phyloP scores from a whole-genome alignment of 2,329 filamentous ascomycete genomes.

The Colletotrichum sp. region DNA sequence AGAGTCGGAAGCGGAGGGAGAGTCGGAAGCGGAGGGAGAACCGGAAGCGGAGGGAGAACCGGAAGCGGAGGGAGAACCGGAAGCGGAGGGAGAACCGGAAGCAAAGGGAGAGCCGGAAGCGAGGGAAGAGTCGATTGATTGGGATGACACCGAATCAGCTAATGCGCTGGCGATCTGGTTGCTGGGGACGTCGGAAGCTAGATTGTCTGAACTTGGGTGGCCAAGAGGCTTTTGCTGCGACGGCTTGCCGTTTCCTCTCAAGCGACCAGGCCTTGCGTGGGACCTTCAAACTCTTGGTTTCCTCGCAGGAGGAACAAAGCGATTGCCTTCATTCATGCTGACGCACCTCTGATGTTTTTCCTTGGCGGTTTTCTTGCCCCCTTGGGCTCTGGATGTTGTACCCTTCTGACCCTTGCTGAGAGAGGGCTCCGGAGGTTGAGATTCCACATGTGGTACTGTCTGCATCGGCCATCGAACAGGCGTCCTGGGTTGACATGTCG shows the following conservation, averaged over 20 bases:
- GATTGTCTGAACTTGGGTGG: background rate
- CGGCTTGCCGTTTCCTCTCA: background rate
- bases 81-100: background rate
- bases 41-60: too few species aligned
- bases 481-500: background rate
- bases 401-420: background rate
- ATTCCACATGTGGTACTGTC: background rate
- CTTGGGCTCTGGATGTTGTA: background rate
- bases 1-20: background rate
- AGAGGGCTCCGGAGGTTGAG: background rate
- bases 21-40: too few species aligned
- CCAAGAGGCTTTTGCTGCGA: background rate
- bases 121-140: too few species aligned
- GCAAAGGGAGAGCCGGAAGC: too few species aligned
- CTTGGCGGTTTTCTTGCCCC: background rate
- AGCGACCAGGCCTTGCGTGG: background rate
- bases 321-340: background rate
- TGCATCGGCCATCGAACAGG: background rate
- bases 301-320: background rate
- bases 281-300: background rate
- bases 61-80: too few species aligned
- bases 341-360: background rate
- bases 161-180: background rate
- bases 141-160: background rate
- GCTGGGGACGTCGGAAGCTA: background rate